A percentile compares a stretch with the other conserved stretches of the same genome.
Evolutionary conservation across 768 basidiomycete species (phyloP).

Genomic region (Dictyophora rubrovolvata): DNA sequence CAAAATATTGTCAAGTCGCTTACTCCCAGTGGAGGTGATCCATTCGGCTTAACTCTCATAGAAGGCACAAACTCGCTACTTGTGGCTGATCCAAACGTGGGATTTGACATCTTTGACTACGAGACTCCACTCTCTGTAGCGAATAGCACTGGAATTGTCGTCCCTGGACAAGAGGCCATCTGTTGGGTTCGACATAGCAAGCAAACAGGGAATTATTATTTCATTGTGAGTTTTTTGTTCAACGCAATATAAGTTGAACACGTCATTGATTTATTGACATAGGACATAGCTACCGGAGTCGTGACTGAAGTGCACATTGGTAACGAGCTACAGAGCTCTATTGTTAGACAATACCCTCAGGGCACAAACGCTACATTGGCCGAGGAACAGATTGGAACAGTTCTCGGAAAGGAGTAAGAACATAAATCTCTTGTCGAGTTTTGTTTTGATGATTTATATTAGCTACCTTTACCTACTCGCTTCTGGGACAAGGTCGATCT

Average conservation of each 20-base stretch:
- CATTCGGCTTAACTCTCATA: slow-evolving; percentile 34
- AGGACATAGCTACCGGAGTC: slow-evolving; percentile 18
- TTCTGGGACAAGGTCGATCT: slow-evolving; percentile 29
- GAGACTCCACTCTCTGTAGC: slow-evolving; percentile 11
- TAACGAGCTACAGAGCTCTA: slow-evolving; percentile 31
- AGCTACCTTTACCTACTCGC: slow-evolving; percentile 34
- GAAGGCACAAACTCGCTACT: slow-evolving; percentile 21
- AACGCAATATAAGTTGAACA: background rate
- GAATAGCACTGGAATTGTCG: slow-evolving; percentile 10
- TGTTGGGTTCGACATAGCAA: slow-evolving; percentile 22
- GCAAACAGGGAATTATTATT: slow-evolving; percentile 24
- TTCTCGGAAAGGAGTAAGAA: slow-evolving; percentile 22
- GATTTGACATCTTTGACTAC: slow-evolving; percentile 22
- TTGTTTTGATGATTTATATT: background rate
- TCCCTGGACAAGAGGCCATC: slow-evolving; percentile 20
- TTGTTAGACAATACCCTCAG: slow-evolving; percentile 28
- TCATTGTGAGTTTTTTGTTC: slow-evolving; percentile 12
- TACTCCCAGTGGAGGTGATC: slow-evolving; percentile 33
- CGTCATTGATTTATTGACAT: background rate
- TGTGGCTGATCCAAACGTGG: slow-evolving; percentile 20
- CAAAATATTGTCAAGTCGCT: slow-evolving; percentile 26
- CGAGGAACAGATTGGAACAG: slow-evolving; percentile 21
- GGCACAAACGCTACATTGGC: slow-evolving; percentile 14
- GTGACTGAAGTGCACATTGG: slow-evolving; percentile 39
- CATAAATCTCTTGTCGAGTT: background rate